Evolutionary conservation across 2,329 filamentous ascomycete species (phyloP), one percentile per base, ranked within the genome.

Genomic region (Penicillium sp.): DNA sequence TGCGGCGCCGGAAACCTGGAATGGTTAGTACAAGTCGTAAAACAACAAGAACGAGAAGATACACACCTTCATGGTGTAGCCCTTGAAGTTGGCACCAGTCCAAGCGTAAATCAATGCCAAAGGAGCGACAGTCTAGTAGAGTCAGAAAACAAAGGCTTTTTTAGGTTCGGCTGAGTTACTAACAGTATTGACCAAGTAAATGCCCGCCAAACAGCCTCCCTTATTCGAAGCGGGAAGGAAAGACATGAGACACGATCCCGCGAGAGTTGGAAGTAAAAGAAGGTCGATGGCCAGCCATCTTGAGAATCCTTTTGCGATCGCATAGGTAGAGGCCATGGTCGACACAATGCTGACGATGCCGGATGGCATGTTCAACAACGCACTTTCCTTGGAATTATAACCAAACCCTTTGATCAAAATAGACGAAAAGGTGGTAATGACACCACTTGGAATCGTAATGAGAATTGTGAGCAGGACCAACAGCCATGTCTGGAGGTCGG

Each of bases 81-180:
- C 80, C 8, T 79, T 80, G 42, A 79, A 77, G 57, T 83, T 83
- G 4, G 73, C 77, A 5, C 78, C 77, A 10, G 80, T 80, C 78
- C 77, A 81, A 0, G 76, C 75, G 30, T 78, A 76, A 28, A 81
- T 70, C 8, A 81, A 59, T 14, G 78, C 79, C 26, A 81, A 68
- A 1, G 76, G 70, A 5, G 77, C 76, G n/a, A 78, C 77, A 25
- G 79, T 78, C 48, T 70, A n/a, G n/a, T 8, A 8, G 16, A 2
- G 19, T 60, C 5, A 52, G 72, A n/a, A 8, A 30, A 22, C 19
- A 1, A 22, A 22, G 19, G 19, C 1, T 22, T 22, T 22, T 22
- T 22, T 22, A 19, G 19, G 19, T 19, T 19, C 19, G 19, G 19
- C 1, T 10, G 8, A 10, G 8, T 10, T 19, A 62, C 60, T 14